phyloP scores from a whole-genome alignment of 1,284 basidiomycete species.

The Apiotrichum akiyoshidainum region DNA sequence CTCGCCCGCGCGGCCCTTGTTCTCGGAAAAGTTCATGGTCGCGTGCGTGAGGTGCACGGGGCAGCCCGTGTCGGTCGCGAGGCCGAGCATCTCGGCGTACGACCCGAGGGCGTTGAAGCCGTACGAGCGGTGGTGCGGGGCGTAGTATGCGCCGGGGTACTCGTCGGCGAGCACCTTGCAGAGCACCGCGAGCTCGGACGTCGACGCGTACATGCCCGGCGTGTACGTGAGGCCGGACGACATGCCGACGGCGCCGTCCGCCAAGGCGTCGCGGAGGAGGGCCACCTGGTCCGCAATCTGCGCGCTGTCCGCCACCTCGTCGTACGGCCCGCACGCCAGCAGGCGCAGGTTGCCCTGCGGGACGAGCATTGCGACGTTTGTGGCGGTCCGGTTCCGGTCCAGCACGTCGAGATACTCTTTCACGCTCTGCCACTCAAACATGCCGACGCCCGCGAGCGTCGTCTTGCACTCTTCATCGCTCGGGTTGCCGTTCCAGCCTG shows the following conservation, averaged over 20 bases:
- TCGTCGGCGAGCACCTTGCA: conserved; percentile 30
- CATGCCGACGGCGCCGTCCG: conserved; percentile 48
- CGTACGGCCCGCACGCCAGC: conserved; percentile 41
- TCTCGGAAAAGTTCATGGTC: conserved; percentile 48
- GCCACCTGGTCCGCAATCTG: conserved; percentile 34
- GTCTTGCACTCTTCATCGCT: conserved; percentile 31
- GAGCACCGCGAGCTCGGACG: conserved; percentile 38
- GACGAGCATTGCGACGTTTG: conserved; percentile 46
- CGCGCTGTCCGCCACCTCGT: conserved; percentile 24
- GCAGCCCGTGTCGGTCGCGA: conserved; percentile 37
- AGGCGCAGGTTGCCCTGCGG: conserved; percentile 49
- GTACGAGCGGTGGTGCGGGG: conserved; percentile 48
- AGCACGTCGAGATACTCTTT: conserved; percentile 42
- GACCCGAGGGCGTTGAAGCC: conserved; percentile 38
- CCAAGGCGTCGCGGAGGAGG: conserved; percentile 35
- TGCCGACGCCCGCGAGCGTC: conserved; percentile 24
- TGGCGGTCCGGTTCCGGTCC: conserved; percentile 38
- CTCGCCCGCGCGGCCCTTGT: conserved; percentile 37
- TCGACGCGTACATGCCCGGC: conserved; percentile 50
- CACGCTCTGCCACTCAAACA: conserved; percentile 42
- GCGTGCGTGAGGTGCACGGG: conserved; percentile 48
- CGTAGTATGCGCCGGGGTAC: conserved; percentile 43
- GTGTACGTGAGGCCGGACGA: conserved; percentile 48
- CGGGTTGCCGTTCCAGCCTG: conserved; percentile 50
- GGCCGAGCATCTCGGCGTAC: conserved; percentile 46